Base-by-base conservation (phyloP, 2,329 filamentous ascomycete genomes). In the Aureobasidium lini region DNA sequence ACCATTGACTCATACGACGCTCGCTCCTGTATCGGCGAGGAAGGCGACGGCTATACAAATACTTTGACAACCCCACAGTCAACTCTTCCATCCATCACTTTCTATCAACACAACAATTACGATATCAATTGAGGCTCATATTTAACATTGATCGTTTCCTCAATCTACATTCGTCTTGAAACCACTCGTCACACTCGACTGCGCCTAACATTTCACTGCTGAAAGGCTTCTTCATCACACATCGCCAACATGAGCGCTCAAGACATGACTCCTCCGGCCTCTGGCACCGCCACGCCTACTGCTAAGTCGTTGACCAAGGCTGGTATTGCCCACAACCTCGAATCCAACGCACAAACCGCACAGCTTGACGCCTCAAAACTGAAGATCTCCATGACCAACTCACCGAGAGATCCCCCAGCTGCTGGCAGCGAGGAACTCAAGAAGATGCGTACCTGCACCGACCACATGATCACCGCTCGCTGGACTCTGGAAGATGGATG, bases 381-480 rank as follows among this genome's bases (percentile, higher is more conserved):
- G 57, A 70, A 68, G 60, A 71, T 69, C 60, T 75, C 71, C 58
- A 70, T 73, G 67, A 78, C 73, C 61, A 69, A 66, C 2, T 58
- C 68, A 4, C 76, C 76, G 3, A 74, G 75, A 59, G 29, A 72
- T 29, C 74, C 77, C 3, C 78, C 77, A 37, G 69, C 64, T 15
- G 67, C 71, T 40, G 70, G 73, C 61, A 73, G 71, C 42, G 65
- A 71, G 29, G 76, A 77, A 62, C 69, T 72, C 64, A 63, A 68
- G 47, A 67, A 70, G 43, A 70, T 75, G 50, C 75, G 73, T 62
- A 71, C 73, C 61, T 82, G 80, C 78, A 91, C 89, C 63, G 91
- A 96, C 79, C 92, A 96, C 79, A 95, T 96, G 90, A 79, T 94
- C 67, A 86, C 85, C 54, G 86, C 79, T 18, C 75, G 77, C 57